A percentile compares a stretch with the other conserved stretches of the same genome.
Conservation (phyloP, 768 basidiomycete species). For the Rhodotorula diobovata region DNA sequence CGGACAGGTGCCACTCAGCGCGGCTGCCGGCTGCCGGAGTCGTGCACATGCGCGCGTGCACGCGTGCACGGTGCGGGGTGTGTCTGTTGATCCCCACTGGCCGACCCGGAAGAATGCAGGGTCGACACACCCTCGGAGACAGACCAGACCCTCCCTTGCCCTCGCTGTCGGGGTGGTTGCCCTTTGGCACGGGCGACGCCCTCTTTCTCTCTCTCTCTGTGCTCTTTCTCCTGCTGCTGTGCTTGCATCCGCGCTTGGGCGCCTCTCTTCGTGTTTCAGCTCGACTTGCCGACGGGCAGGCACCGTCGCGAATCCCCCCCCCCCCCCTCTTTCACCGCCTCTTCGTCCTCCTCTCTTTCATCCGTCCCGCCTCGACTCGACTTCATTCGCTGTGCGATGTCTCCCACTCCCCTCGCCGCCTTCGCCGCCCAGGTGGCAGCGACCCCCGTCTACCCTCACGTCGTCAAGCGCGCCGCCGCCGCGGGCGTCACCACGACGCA, state of each 20-base stretch:
- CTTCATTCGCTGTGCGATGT: not conserved
- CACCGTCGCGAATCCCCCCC: not conserved
- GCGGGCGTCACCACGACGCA: not conserved
- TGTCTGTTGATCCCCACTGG: not conserved
- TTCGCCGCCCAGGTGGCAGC: not conserved
- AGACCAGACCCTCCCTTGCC: too few relatives aligned
- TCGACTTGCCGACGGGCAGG: not conserved
- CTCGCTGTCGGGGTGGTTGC: too few relatives aligned
- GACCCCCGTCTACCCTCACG: not conserved
- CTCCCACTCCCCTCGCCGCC: not conserved
- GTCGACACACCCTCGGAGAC: too few relatives aligned
- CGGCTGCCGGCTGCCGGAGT: not conserved
- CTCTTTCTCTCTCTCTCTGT: not conserved
- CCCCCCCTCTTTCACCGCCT: not conserved
- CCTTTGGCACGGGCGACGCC: too few relatives aligned
- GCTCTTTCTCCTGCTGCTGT: not conserved
- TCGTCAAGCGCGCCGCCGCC: conserved; percentile 5
- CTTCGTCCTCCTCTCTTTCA: too few relatives aligned
- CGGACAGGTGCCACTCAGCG: not conserved
- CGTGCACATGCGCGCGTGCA: not conserved
- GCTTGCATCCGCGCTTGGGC: too few relatives aligned
- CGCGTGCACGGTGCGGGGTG: not conserved
- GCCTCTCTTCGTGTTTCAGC: not conserved
- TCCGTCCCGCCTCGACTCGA: too few relatives aligned
- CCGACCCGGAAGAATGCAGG: too few relatives aligned